Conservation (phyloP, 2,329 filamentous ascomycete genomes). For the Pseudopyrenochaeta lycopersici region DNA sequence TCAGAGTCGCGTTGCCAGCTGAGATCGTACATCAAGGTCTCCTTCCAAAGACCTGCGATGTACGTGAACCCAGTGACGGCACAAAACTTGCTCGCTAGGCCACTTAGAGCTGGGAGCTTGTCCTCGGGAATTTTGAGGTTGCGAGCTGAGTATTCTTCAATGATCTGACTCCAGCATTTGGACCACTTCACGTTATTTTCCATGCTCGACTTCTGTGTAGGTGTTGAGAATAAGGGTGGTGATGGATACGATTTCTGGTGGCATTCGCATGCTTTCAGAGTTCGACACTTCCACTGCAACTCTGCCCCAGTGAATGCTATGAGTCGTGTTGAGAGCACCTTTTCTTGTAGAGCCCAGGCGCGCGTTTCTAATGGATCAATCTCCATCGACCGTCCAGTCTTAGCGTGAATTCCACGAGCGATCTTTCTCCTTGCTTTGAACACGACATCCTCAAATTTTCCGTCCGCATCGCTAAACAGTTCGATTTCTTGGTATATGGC, state of each 20-base stretch:
- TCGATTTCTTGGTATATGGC: not conserved
- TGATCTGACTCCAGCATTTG: conserved; percentile 1
- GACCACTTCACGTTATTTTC: not conserved
- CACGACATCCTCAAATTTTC: not conserved
- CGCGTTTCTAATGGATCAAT: conserved; percentile 2
- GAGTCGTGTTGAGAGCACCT: conserved; percentile 2
- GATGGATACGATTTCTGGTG: not conserved
- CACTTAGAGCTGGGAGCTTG: not conserved
- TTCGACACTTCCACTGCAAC: conserved; percentile 6
- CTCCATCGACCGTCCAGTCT: not conserved
- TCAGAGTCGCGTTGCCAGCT: not conserved
- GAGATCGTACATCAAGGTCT: not conserved
- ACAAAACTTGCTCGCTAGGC: not conserved
- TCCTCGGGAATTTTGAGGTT: not conserved
- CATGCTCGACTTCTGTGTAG: not conserved
- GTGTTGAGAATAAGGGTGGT: not conserved
- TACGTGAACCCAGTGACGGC: not conserved
- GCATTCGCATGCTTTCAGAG: conserved; percentile 4
- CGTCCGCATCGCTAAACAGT: not conserved
- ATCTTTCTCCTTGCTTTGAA: conserved; percentile 11
- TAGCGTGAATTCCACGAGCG: conserved; percentile 1
- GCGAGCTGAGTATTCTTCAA: conserved; percentile 2
- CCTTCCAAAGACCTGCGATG: conserved; percentile 2
- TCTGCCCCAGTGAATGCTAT: conserved; percentile 8
- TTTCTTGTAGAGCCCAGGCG: conserved; percentile 6